Evolutionary conservation across 345 rosid genomes (phyloP), one percentile per base, ranked within the genome.

Genomic region (Erysimum cheiranthoides): DNA sequence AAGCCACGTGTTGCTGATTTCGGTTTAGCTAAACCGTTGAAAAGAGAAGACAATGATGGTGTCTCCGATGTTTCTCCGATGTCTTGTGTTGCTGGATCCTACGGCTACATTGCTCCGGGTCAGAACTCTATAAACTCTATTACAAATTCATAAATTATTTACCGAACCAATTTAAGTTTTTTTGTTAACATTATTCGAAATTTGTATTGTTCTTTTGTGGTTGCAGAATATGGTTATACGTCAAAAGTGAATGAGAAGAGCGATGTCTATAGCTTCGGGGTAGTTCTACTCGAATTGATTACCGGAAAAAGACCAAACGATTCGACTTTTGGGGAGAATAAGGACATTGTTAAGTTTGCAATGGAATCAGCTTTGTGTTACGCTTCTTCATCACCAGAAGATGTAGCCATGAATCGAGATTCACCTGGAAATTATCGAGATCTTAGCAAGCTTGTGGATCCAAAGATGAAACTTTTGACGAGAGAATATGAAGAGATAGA

Each of bases 31-130:
- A 92, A 86, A 86, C 51, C 82, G 36, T 56, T 90, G 68, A 83
- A 72, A 52, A 66, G 61, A 11, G 78, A 70, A 59, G 49, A 1
- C 3, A 69, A 50, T 9, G 57, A 46, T 57, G 61, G 53, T 71
- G 76, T 46, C 52, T 39, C 51, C 2, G 60, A 50, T 43, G 81
- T 73, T 2, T 74, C 57, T 6, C 68, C 51, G 6, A 86, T 81
- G 90, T 87, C 92, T 0, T 79, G 81, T 49, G 75, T 92, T 0
- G 91, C 87, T 43, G 96, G 96, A 10, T 82, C 96, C 61, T 85
- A 78, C 59, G 97, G 96, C 64, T 90, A 92, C 73, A 92, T 90
- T 47, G 97, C 97, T 28, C 97, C 97, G 7, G 96, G 97, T 87
- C 7, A 74, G 83, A 50, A 51, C 43, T 8, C 49, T 8, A 14